Percentiles rank a stretch among this genome's conserved stretches.
Evolutionary conservation across 257 asterid species (phyloP).

Genomic region (Misopates orontium): DNA sequence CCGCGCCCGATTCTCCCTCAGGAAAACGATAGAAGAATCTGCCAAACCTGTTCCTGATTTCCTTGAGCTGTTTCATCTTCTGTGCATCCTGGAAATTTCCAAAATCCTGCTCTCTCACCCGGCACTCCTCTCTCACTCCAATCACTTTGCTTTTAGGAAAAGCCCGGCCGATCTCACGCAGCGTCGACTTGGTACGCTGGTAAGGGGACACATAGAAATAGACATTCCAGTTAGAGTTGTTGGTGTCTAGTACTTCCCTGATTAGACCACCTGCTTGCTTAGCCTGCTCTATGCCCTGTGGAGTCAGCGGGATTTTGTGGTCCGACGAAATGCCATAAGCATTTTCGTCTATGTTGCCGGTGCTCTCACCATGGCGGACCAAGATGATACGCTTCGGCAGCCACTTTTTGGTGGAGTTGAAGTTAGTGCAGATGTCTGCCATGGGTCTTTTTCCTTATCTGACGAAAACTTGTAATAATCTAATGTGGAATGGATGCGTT

Average conservation of each 20-base stretch:
- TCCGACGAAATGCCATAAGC: constrained; percentile 45
- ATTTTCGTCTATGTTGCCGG: constrained; percentile 44
- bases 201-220: constrained; percentile 68
- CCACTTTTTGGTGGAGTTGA: constrained; percentile 16
- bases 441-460: neutral
- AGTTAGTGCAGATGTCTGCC: neutral
- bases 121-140: constrained; percentile 70
- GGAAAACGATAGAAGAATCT: constrained; percentile 74
- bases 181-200: constrained; percentile 60
- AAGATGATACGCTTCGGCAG: constrained; percentile 68
- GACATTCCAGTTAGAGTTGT: constrained; percentile 52
- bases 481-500: no score
- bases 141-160: constrained; percentile 42
- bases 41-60: constrained; percentile 62
- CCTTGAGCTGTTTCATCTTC: constrained; percentile 55
- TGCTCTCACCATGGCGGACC: constrained; percentile 69
- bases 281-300: constrained; percentile 54
- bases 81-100: constrained; percentile 69
- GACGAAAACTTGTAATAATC: neutral
- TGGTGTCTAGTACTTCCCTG: constrained; percentile 37
- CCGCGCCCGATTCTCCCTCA: constrained; percentile 82
- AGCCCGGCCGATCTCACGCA: constrained; percentile 54
- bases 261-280: constrained; percentile 41
- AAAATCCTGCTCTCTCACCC: constrained; percentile 72
- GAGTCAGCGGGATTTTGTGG: constrained; percentile 47